Base-by-base conservation (phyloP, 2,329 filamentous ascomycete genomes). In the Lasiodiplodia theobromae region DNA sequence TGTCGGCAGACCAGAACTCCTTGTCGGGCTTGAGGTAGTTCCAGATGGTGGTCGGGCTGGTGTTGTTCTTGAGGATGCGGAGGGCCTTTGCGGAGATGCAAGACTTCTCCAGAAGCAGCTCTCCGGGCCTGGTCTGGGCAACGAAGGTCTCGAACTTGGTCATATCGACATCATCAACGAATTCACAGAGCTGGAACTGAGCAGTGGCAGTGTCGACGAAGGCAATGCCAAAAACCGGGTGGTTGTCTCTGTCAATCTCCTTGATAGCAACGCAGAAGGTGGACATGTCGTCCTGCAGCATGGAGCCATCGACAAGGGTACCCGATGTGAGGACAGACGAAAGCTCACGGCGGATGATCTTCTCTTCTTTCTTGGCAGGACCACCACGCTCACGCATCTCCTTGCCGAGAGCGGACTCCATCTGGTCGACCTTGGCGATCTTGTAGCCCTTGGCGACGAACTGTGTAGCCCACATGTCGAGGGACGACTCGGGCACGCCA, bases 381-480 rank as follows among this genome's bases (percentile, higher is more conserved):
- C 79, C 87, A 71, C 92, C 92, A 47, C 95, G 88, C 80, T 99
- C 96, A n/a, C 96, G 91, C 96, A 99, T 98, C 80, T 99, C 95
- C 78, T 99, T 99, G 69, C 91, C 94, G 10, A 99, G 83, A 2
- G 96, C 96, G 40, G 94, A 97, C 82, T 99, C 96, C 86, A 94
- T 94, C 78, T 99, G 96, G 78, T 98, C 96, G 28, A 99, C 96
- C 21, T 95, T 87, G 7, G 96, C 96, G 66, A 99, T 96, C 81
- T 99, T 99, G 87, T 90, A 97, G 40, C 96, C 96, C 79, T 98
- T 98, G 69, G 95, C 96, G 51, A 99, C 94, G 74, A 99, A 99
- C 75, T 99, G 96, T 75, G 96, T 97, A 68, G 96, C 94, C 96
- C 96, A 99, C 78, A 96, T 90, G 75, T 96, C 93, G n/a, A 99